phyloP scores from a whole-genome alignment of 1,284 basidiomycete species.

The Trichosporon sp. region DNA sequence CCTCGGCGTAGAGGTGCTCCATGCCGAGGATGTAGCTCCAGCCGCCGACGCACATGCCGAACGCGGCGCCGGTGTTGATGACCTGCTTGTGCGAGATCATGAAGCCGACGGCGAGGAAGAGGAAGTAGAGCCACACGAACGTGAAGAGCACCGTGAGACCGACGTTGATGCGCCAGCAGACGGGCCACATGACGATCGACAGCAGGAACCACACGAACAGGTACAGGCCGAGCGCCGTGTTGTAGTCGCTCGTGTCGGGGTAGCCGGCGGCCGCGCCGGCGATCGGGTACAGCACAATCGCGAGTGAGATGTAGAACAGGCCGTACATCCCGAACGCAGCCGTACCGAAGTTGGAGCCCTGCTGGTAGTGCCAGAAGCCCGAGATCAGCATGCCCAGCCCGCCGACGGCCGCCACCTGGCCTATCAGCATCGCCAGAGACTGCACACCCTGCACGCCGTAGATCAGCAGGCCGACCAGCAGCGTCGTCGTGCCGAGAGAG shows the following conservation, averaged over 20 bases:
- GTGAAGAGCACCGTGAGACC: conserved; percentile 16
- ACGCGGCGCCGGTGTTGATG: conserved; percentile 10
- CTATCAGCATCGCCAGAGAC: conserved; percentile 11
- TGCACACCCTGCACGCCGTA: conserved; percentile 12
- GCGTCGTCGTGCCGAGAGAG: conserved; percentile 17
- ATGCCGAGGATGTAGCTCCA: conserved; percentile 19
- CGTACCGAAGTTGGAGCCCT: conserved; percentile 15
- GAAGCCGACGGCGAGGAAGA: conserved; percentile 20
- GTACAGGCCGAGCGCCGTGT: conserved; percentile 17
- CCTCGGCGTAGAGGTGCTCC: conserved; percentile 14
- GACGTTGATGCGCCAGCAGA: conserved; percentile 13
- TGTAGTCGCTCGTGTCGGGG: conserved; percentile 11
- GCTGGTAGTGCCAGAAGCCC: conserved; percentile 17
- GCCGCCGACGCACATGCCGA: conserved; percentile 16
- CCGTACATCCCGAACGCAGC: conserved; percentile 21
- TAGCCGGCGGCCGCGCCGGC: conserved; percentile 12
- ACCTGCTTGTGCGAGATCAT: conserved; percentile 9
- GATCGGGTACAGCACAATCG: conserved; percentile 14
- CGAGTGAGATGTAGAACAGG: conserved; percentile 20
- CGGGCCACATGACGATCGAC: conserved; percentile 17
- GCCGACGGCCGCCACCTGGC: conserved; percentile 13
- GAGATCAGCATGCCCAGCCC: conserved; percentile 23
- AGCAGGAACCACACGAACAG: conserved; percentile 15
- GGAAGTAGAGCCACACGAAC: conserved; percentile 14
- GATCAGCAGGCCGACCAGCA: conserved; percentile 16